These are phyloP conservation scores for Thalassiosira livingstoniorum DNA, from an alignment of 352 stramenopile genomes.

Conservation along the genomic window DNA sequence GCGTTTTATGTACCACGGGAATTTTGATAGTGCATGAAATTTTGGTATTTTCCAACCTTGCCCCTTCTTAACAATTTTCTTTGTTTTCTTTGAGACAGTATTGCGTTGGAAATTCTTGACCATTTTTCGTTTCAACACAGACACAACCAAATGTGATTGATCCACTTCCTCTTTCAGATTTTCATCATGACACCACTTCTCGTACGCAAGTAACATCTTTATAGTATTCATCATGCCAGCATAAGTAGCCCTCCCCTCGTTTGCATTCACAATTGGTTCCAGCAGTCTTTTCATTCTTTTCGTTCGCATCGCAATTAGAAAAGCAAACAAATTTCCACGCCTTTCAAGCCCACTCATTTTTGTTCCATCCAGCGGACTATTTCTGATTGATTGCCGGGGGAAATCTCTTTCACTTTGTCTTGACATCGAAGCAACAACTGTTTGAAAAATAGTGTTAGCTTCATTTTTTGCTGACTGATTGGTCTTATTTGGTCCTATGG, in stretches of 20 bases:
- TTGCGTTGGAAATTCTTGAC: conserved; percentile 12
- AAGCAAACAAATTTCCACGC: conserved; percentile 12
- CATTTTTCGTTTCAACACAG: not conserved
- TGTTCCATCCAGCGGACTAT: conserved; percentile 14
- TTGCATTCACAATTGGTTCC: not conserved
- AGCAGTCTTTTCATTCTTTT: not conserved
- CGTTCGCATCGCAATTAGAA: conserved; percentile 1
- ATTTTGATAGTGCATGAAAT: conserved; percentile 12
- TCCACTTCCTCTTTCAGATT: conserved; percentile 8
- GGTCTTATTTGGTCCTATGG: not conserved
- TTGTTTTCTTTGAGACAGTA: too few species aligned
- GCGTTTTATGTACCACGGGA: not conserved
- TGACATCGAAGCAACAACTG: not conserved
- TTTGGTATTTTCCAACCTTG: conserved; percentile 11
- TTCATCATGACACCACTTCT: conserved; percentile 13
- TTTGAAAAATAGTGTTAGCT: conserved; percentile 2
- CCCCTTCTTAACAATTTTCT: not conserved
- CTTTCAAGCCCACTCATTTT: conserved; percentile 8
- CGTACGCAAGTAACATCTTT: conserved; percentile 1
- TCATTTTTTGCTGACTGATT: not conserved
- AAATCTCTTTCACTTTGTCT: conserved; percentile 9
- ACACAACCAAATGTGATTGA: not conserved
- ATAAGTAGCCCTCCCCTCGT: not conserved
- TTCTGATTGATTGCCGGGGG: not conserved
- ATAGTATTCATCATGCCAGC: not conserved